phyloP scores from a whole-genome alignment of 768 basidiomycete genomes.

The Amanita jacksonii region DNA sequence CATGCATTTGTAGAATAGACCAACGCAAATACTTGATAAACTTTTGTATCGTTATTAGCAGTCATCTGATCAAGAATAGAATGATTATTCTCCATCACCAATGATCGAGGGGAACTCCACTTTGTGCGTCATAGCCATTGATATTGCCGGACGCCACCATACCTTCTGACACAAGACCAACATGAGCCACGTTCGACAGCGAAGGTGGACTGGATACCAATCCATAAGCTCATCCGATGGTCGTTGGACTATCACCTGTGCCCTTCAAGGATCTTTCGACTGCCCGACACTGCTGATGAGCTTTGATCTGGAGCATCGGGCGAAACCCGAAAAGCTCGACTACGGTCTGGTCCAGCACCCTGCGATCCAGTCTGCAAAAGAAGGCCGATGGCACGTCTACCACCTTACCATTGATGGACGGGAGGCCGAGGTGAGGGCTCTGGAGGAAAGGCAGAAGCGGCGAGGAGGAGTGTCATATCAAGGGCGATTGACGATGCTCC shows the following conservation, averaged over 20 bases:
- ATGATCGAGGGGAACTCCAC: not conserved
- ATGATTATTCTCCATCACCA: no score
- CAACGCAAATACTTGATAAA: no score
- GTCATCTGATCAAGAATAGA: no score
- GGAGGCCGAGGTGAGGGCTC: not conserved
- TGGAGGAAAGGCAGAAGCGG: slow-evolving; percentile 2
- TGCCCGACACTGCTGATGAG: slow-evolving; percentile 5
- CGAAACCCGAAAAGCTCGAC: not conserved
- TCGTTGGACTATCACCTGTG: slow-evolving; percentile 4
- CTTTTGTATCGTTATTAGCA: no score
- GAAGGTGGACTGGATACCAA: slow-evolving; percentile 2
- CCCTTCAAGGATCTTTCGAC: slow-evolving; percentile 6
- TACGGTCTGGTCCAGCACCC: not conserved
- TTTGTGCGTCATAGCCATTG: not conserved
- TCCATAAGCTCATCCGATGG: not conserved
- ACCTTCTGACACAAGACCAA: not conserved
- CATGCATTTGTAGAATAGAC: no score
- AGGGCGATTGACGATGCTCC: slow-evolving; percentile 3
- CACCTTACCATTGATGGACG: slow-evolving; percentile 1
- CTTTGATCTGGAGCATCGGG: not conserved
- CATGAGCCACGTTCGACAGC: not conserved
- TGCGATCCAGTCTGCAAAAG: not conserved
- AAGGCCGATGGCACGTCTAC: slow-evolving; percentile 7
- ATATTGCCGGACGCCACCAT: not conserved
- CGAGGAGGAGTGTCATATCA: not conserved